Conservation (phyloP, 768 basidiomycete species). For the Kwoniella newhampshirensis region DNA sequence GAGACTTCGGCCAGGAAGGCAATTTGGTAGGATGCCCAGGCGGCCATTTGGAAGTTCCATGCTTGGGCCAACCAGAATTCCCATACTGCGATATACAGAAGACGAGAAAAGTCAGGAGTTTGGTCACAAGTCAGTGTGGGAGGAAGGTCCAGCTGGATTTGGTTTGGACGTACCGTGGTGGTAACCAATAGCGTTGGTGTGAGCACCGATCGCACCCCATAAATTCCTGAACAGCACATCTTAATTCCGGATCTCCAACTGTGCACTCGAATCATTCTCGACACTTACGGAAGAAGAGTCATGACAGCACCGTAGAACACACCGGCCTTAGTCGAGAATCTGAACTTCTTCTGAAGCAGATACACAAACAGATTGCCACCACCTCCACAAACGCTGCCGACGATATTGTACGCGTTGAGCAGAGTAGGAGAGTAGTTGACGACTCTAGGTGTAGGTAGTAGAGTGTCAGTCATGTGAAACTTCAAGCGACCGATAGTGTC, state of each 20-base stretch:
- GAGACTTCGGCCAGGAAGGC: constrained; percentile 21
- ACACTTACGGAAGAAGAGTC: constrained; percentile 16
- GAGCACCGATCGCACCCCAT: constrained; percentile 14
- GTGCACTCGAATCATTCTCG: background rate
- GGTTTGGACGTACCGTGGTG: constrained; percentile 9
- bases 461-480: too few species aligned
- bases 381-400: constrained; percentile 10
- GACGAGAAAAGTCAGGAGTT: too few species aligned
- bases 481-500: background rate
- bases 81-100: constrained; percentile 10
- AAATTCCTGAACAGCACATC: constrained; percentile 7
- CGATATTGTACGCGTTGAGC: constrained; percentile 7
- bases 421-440: constrained; percentile 18
- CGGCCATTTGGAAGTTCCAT: constrained; percentile 18
- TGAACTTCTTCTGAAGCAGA: constrained; percentile 15
- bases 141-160: background rate
- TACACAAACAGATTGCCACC: constrained; percentile 7
- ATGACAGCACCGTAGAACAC: constrained; percentile 18
- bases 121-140: too few species aligned
- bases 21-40: constrained; percentile 13
- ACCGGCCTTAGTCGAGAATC: constrained; percentile 6
- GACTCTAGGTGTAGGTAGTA: constrained; percentile 1
- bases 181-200: constrained; percentile 17
- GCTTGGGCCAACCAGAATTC: constrained; percentile 17
- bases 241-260: background rate